phyloP scores from a whole-genome alignment of 1,284 basidiomycete species.

The Xanthoconium separans region DNA sequence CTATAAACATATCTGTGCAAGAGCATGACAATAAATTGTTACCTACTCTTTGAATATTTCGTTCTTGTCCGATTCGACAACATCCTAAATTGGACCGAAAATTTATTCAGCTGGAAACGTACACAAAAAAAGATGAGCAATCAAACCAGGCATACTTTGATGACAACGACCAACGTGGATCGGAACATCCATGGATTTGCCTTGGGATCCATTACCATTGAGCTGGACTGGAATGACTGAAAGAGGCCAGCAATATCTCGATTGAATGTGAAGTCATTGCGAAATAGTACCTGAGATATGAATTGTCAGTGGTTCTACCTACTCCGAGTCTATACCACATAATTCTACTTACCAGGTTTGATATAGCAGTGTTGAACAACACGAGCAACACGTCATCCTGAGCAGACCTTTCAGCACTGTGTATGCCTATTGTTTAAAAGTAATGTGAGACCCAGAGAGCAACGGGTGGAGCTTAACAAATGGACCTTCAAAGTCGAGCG shows the following conservation, averaged over 20 bases:
- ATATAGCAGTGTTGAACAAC: conserved; percentile 63
- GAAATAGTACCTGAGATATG: conserved; percentile 33
- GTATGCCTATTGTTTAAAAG: conserved; percentile 55
- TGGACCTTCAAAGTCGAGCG: conserved; percentile 62
- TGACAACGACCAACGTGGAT: conserved; percentile 49
- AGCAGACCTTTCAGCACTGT: conserved; percentile 60
- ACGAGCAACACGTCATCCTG: conserved; percentile 65
- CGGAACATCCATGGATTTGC: conserved; percentile 43
- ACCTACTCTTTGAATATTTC: conserved; percentile 44
- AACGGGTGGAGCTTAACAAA: not conserved
- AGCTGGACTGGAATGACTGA: conserved; percentile 63
- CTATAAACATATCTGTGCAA: too few species aligned
- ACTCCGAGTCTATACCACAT: too few species aligned
- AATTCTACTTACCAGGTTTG: conserved; percentile 41
- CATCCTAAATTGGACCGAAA: conserved; percentile 41
- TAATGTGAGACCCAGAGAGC: not conserved
- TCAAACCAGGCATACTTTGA: conserved; percentile 43
- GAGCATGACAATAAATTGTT: too few species aligned
- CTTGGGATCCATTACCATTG: conserved; percentile 55
- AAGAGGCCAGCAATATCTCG: conserved; percentile 60
- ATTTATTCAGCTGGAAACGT: too few species aligned
- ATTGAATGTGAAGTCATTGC: conserved; percentile 62
- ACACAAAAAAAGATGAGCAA: too few species aligned
- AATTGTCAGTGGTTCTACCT: too few species aligned
- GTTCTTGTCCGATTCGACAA: conserved; percentile 52